phyloP scores from a whole-genome alignment of 805 yeast species.

The Hyphopichia homilentoma region DNA sequence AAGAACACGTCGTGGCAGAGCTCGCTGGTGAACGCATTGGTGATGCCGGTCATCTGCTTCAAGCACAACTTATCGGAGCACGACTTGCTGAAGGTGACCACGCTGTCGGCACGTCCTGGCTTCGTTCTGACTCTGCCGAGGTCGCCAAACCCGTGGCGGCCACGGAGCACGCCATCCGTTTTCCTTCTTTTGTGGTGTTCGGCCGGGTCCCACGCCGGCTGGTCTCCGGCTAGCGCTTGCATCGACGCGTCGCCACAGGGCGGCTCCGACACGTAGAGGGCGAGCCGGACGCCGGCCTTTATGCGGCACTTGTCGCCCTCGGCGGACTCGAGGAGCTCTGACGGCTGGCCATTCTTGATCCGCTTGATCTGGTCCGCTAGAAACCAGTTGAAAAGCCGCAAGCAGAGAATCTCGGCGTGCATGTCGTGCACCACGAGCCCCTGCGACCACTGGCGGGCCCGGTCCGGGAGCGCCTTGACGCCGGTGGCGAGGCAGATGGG shows the following conservation, averaged over 20 bases:
- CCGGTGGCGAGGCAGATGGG: slow-evolving; percentile 71
- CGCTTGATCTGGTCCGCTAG: slow-evolving; percentile 46
- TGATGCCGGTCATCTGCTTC: slow-evolving; percentile 55
- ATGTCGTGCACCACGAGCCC: slow-evolving; percentile 79
- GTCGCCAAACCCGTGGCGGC: slow-evolving; percentile 54
- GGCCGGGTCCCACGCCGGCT: slow-evolving; percentile 13
- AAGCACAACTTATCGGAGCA: slow-evolving; percentile 82
- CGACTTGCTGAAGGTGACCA: slow-evolving; percentile 69
- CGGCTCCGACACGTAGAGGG: slow-evolving; percentile 64
- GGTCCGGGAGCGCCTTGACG: slow-evolving; percentile 70
- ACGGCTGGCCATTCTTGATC: slow-evolving; percentile 9
- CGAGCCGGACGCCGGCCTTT: slow-evolving; percentile 41
- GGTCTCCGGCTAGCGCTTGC: slow-evolving; percentile 25
- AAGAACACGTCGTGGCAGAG: slow-evolving; percentile 35
- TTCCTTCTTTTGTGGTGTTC: slow-evolving; percentile 9
- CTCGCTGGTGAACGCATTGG: slow-evolving; percentile 42
- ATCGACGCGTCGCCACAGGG: slow-evolving; percentile 94
- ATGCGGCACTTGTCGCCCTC: slow-evolving; percentile 20
- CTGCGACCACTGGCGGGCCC: slow-evolving; percentile 32
- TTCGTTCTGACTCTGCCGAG: slow-evolving; percentile 80
- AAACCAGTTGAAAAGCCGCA: slow-evolving; percentile 66
- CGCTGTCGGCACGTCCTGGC: slow-evolving; percentile 86
- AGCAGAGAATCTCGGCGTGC: slow-evolving; percentile 82
- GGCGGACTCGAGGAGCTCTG: slow-evolving; percentile 13
- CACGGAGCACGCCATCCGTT: slow-evolving; percentile 37